Conservation (phyloP, 2,329 filamentous ascomycete genomes). For the Apiospora hydei region DNA sequence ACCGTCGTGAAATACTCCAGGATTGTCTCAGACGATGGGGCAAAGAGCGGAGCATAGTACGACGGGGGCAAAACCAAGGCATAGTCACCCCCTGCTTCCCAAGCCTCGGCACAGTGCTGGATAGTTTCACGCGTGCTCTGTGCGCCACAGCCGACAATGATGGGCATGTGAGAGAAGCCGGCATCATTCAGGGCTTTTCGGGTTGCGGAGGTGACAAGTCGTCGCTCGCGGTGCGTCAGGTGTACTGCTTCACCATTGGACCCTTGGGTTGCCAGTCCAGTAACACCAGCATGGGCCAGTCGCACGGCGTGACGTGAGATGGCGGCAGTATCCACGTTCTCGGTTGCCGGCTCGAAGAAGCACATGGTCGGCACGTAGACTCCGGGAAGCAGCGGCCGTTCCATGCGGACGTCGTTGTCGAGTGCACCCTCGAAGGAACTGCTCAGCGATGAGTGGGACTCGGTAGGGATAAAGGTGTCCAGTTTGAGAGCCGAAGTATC, state of each 20-base stretch:
- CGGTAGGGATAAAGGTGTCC: constrained; percentile 30
- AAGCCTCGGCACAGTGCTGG: constrained; percentile 72
- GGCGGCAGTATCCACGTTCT: constrained; percentile 71
- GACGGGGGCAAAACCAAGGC: constrained; percentile 78
- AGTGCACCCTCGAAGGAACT: constrained; percentile 42
- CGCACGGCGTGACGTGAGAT: constrained; percentile 69
- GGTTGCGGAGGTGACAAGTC: constrained; percentile 72
- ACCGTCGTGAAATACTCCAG: constrained; percentile 71
- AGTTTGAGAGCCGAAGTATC: constrained; percentile 28
- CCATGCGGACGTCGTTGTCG: constrained; percentile 36
- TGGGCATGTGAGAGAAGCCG: constrained; percentile 69
- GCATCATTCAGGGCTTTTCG: constrained; percentile 72
- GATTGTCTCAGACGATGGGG: constrained; percentile 65
- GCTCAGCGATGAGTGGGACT: constrained; percentile 32
- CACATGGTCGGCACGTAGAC: constrained; percentile 79
- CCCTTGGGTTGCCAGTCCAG: constrained; percentile 78
- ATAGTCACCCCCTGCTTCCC: constrained; percentile 74
- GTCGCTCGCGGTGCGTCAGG: constrained; percentile 73
- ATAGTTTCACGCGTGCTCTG: constrained; percentile 79
- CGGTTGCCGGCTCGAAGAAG: constrained; percentile 71
- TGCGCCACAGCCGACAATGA: constrained; percentile 79
- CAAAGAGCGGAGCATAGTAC: constrained; percentile 76
- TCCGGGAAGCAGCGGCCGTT: constrained; percentile 54
- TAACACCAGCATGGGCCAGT: constrained; percentile 76
- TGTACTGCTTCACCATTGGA: constrained; percentile 87